Evolutionary conservation across 495 filamentous ascomycete species (phyloP).

Genomic region (Mytilinidion resinicola): DNA sequence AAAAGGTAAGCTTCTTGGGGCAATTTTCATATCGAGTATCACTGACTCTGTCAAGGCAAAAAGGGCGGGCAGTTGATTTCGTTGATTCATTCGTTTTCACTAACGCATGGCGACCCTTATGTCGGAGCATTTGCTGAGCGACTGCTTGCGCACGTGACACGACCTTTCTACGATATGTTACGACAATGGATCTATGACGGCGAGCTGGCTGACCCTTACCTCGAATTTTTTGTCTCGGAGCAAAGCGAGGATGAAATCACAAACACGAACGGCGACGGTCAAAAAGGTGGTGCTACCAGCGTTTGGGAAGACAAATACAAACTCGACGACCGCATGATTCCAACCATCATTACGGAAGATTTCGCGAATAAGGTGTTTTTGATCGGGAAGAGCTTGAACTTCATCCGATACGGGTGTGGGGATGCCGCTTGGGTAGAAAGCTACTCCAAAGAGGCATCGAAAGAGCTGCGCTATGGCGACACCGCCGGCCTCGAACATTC

Average conservation of each 20-base stretch:
- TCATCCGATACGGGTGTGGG: conserved; percentile 89
- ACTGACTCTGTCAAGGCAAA: conserved; percentile 45
- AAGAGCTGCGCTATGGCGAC: conserved; percentile 88
- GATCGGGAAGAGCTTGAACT: conserved; percentile 96
- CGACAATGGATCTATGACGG: conserved; percentile 98
- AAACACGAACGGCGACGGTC: conserved; percentile 35
- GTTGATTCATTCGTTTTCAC: conserved; percentile 85
- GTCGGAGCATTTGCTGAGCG: conserved; percentile 92
- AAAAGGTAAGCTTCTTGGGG: conserved; percentile 48
- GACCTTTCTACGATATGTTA: conserved; percentile 95
- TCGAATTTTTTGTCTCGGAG: conserved; percentile 92
- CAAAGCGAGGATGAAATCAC: conserved; percentile 50
- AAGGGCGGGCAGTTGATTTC: conserved; percentile 93
- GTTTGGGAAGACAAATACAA: conserved; percentile 99
- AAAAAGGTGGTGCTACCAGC: conserved; percentile 59
- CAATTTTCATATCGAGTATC: background rate
- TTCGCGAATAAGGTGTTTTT: conserved; percentile 94
- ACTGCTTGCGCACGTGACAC: conserved; percentile 81
- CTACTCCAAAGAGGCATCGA: conserved; percentile 90
- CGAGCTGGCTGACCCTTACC: conserved; percentile 90
- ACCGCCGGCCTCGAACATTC: conserved; percentile 84
- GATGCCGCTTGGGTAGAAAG: conserved; percentile 93
- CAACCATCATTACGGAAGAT: conserved; percentile 82
- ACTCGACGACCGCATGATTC: conserved; percentile 76
- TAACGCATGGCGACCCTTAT: conserved; percentile 91